phyloP scores from a whole-genome alignment of 2,329 filamentous ascomycete genomes.

The Aspergillus neotritici region DNA sequence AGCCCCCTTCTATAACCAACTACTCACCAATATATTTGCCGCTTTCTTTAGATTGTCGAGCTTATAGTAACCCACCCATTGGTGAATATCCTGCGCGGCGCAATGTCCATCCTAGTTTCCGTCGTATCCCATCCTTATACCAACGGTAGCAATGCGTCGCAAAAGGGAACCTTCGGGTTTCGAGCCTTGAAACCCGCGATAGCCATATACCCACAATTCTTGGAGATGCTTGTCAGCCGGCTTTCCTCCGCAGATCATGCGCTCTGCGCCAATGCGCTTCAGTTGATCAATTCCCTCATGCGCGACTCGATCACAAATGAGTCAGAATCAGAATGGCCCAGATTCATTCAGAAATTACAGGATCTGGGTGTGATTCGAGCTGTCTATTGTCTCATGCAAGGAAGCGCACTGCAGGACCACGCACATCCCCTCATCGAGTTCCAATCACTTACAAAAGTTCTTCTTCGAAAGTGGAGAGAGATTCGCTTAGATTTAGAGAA shows the following conservation, averaged over 20 bases:
- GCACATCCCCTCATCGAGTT: conserved; percentile 89
- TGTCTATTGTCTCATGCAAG: conserved; percentile 90
- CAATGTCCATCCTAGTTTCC: conserved; percentile 92
- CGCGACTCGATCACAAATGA: conserved; percentile 81
- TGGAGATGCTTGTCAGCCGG: conserved; percentile 87
- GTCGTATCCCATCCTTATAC: conserved; percentile 79
- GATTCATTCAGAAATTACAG: conserved; percentile 88
- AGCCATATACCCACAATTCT: conserved; percentile 84
- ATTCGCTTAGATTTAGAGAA: conserved; percentile 78
- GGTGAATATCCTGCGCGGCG: conserved; percentile 93
- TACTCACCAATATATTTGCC: conserved; percentile 4
- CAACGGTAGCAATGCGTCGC: conserved; percentile 42
- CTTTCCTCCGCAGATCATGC: conserved; percentile 92
- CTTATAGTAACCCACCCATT: conserved; percentile 91
- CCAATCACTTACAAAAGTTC: conserved; percentile 80
- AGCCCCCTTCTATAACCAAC: not conserved
- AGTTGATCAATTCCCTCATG: conserved; percentile 92
- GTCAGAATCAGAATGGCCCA: conserved; percentile 79
- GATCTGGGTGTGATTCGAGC: conserved; percentile 89
- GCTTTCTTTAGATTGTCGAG: conserved; percentile 62
- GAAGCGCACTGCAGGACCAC: conserved; percentile 82
- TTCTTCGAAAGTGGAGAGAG: conserved; percentile 82
- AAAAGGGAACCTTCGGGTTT: conserved; percentile 72
- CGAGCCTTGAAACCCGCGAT: conserved; percentile 87
- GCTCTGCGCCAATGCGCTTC: conserved; percentile 88